These are phyloP conservation scores for Dalbergia cochinchinensis DNA, from an alignment of 306 rosid genomes.

Conservation along the genomic window DNA sequence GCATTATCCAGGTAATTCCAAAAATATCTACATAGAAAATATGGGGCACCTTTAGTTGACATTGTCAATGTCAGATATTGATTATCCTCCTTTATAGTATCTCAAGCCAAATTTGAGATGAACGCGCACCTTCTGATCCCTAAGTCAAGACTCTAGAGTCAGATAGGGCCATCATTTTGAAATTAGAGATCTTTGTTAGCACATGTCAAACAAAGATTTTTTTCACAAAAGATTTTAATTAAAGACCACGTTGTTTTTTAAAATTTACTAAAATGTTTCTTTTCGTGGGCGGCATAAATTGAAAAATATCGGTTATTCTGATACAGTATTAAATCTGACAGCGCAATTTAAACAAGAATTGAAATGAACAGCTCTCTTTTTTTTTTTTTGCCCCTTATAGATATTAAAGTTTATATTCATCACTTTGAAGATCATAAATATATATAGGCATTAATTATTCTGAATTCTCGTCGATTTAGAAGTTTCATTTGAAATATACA, in stretches of 20 bases:
- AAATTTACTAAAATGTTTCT: background rate
- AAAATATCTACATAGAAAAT: background rate
- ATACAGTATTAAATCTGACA: background rate
- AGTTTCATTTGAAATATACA: too few species aligned
- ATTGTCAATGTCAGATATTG: background rate
- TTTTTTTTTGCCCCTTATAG: background rate
- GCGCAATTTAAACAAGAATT: background rate
- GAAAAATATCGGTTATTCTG: background rate
- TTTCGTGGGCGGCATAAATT: background rate
- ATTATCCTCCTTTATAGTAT: background rate
- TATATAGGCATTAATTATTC: too few species aligned
- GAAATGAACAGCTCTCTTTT: background rate
- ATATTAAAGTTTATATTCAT: background rate
- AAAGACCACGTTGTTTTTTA: background rate
- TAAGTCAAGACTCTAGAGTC: background rate
- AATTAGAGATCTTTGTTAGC: background rate
- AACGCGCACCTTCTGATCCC: background rate
- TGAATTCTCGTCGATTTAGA: too few species aligned
- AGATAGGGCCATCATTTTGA: background rate
- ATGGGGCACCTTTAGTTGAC: background rate
- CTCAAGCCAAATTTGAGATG: background rate
- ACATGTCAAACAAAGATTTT: background rate
- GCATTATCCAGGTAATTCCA: too few species aligned
- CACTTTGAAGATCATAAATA: too few species aligned
- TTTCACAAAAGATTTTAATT: background rate